phyloP scores from a whole-genome alignment of 495 filamentous ascomycete genomes.

The Amphirosellinia nigrospora region DNA sequence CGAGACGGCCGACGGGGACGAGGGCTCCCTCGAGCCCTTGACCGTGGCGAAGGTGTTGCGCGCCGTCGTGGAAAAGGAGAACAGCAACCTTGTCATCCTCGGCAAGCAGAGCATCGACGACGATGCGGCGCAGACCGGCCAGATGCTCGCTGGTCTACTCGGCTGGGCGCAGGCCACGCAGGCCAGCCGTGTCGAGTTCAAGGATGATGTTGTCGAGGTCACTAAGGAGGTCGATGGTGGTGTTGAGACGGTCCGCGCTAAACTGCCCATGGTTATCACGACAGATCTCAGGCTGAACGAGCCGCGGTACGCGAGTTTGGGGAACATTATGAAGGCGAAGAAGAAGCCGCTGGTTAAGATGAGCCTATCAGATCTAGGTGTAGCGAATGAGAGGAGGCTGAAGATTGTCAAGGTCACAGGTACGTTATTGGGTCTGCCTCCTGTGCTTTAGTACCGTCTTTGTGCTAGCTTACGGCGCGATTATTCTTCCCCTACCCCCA shows the following conservation, averaged over 20 bases:
- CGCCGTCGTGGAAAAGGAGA: constrained; percentile 77
- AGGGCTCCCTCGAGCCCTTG: constrained; percentile 78
- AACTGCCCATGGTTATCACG: constrained; percentile 89
- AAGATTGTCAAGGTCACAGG: constrained; percentile 87
- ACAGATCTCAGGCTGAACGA: constrained; percentile 95
- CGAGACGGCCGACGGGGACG: constrained; percentile 67
- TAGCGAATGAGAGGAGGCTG: constrained; percentile 74
- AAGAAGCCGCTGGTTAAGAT: constrained; percentile 98
- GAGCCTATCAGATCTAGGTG: constrained; percentile 78
- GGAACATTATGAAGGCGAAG: constrained; percentile 99
- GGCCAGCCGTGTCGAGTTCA: constrained; percentile 80
- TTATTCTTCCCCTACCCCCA: neutral
- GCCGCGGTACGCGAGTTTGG: constrained; percentile 92
- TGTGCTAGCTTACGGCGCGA: neutral
- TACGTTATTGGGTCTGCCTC: constrained; percentile 49
- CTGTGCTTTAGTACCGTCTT: neutral
- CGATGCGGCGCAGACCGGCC: constrained; percentile 93
- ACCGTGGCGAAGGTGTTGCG: constrained; percentile 86
- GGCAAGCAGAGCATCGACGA: constrained; percentile 99
- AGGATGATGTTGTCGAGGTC: constrained; percentile 68
- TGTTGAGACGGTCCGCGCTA: constrained; percentile 82
- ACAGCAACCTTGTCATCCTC: constrained; percentile 87
- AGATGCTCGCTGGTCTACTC: constrained; percentile 94
- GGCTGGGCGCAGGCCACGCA: constrained; percentile 95
- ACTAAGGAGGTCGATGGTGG: constrained; percentile 94